Evolutionary conservation across 352 stramenopile genomes (phyloP), one percentile per base, ranked within the genome.

Genomic region (Globisporangium alternatum): DNA sequence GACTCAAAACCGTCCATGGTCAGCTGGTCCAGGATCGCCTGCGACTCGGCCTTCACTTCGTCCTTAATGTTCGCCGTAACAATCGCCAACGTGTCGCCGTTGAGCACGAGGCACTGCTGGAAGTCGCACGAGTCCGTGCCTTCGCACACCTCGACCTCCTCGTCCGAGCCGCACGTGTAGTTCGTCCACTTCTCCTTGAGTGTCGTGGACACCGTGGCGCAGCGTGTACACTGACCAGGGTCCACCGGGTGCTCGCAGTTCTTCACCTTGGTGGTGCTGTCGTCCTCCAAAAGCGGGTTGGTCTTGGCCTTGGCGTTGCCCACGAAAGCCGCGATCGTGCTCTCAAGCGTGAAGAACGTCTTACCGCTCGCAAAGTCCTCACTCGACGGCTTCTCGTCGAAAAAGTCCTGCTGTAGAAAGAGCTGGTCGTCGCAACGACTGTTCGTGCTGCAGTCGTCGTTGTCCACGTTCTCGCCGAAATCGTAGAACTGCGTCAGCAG

Each of bases 181-280:
- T 89, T 71, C n/a, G 69, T 74, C 80, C 79, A 91, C 49, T 67
- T 77, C 61, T 93, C 84, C 35, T 77, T 72, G 31, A 93, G 52
- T 30, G 65, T 60, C 0, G 75, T 83, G 10, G 64, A 61, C 63
- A 86, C 75, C 56, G 76, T 69, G 37, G 69, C 80, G 67, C 81
- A 90, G 9, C 79, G 67, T 17, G 67, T 76, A 69, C 81, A 90
- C 39, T 72, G 65, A 0, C 68, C 66, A 0, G 54, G n/a, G 7
- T 61, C 51, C 8, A 86, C 73, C 2, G 78, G 78, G 1, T 65
- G 54, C 3, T 48, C 62, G 39, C 60, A 55, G 25, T 71, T 74
- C 19, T 83, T 71, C 25, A 68, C 66, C 62, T 80, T 6, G 28
- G 12, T 33, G 4, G 57, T 13, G 41, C 47, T 53, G 3, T 33